Base-by-base conservation (phyloP, 495 filamentous ascomycete species). In the Parathielavia hyrcaniae region DNA sequence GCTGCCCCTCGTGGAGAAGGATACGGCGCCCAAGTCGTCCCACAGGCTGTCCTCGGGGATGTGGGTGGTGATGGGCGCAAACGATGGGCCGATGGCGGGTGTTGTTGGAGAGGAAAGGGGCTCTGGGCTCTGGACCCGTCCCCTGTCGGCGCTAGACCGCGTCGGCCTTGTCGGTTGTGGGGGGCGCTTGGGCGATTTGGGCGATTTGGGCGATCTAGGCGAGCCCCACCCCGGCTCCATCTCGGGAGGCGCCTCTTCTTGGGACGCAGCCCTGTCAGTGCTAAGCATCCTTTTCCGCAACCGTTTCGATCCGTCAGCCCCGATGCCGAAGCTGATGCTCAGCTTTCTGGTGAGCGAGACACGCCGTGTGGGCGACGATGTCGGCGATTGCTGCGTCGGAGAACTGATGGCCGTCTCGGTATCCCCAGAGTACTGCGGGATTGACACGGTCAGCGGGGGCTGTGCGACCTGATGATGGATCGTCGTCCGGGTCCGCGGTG, bases 1-100 rank as follows among this genome's bases (percentile, higher is more conserved):
- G 65, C 83, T 86, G n/a, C 85, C 85, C 53, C 81, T 69, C 54
- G 81, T 80, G 46, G 80, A 82, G 66, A 84, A 84, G 46, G 73
- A 70, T 43, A 84, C 60, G 35, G 69, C 64, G 61, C 68, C 71
- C 44, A 81, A 62, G 62, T 79, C 75, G 57, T 80, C 79, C 56
- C 79, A 66, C 32, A 82, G 68, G 55, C 71, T 75, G 54, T 79
- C 77, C 17, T 75, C 75, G 60, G 79, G 79, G 60, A 83, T 81
- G 32, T 65, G 50, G 39, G 79, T 82, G 54, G 70, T 73, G 61
- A 82, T 69, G 44, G 79, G 77, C 46, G 73, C 70, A 53, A 75
- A 77, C 35, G 38, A 19, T 55, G 53, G 50, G 54, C 54, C n/a
- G 22, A 49, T 49, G 55, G 57, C n/a, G 23, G 20, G 17, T 30